A percentile compares a stretch with the other conserved stretches of the same genome.
Conservation (phyloP, 768 basidiomycete genomes). For the Suillus lakei region DNA sequence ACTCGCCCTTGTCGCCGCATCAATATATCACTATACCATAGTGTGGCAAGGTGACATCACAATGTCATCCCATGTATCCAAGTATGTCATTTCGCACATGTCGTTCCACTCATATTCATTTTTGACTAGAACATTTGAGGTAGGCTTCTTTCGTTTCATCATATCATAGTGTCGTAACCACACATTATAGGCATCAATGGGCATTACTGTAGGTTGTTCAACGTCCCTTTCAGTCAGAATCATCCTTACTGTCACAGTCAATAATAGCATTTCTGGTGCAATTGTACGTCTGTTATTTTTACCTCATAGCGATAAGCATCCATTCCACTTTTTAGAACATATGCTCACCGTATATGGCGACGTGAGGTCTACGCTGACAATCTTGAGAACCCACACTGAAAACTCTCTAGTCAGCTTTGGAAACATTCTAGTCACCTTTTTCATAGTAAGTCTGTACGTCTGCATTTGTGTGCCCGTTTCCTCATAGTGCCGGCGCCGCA, state of each 20-base stretch:
- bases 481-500: constrained; percentile 6
- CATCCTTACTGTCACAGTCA: constrained; percentile 24
- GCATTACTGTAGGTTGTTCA: constrained; percentile 29
- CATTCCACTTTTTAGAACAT: constrained; percentile 27
- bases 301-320: not conserved
- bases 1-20: constrained; percentile 33
- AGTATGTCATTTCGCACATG: constrained; percentile 18
- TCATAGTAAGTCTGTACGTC: constrained; percentile 32
- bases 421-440: constrained; percentile 32
- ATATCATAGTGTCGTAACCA: not conserved
- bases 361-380: constrained; percentile 23
- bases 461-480: not conserved
- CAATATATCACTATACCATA: constrained; percentile 38
- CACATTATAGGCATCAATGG: constrained; percentile 38
- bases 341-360: constrained; percentile 44
- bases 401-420: constrained; percentile 34
- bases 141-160: not conserved
- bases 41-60: constrained; percentile 29
- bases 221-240: not conserved
- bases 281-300: constrained; percentile 27
- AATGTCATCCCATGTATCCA: constrained; percentile 32
- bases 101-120: not conserved
- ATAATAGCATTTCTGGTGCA: constrained; percentile 41
- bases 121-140: constrained; percentile 8
- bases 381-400: not conserved